Conservation (phyloP, 306 rosid species). For the Glycine tomentella region DNA sequence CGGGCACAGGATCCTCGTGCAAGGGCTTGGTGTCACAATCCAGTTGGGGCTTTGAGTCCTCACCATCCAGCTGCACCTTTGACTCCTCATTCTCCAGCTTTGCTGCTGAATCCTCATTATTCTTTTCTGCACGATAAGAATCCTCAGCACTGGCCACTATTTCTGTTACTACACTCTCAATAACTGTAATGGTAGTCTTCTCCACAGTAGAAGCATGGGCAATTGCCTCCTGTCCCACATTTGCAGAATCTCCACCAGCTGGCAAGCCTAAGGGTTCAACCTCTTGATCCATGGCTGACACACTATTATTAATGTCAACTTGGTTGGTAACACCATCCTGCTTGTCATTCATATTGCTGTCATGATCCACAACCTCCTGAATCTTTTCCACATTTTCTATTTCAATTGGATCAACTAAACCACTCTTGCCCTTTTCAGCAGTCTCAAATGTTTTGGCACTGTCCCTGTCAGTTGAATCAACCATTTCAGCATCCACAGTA, state of each 20-base stretch:
- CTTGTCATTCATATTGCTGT: constrained; percentile 42
- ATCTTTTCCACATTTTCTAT: constrained; percentile 33
- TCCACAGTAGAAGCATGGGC: constrained; percentile 49
- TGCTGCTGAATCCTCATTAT: constrained; percentile 50
- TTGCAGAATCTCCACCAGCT: constrained; percentile 48
- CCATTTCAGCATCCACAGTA: constrained; percentile 40
- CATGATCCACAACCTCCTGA: constrained; percentile 44
- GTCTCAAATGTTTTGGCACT: constrained; percentile 19
- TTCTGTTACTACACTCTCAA: constrained; percentile 58
- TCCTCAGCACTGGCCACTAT: constrained; percentile 50
- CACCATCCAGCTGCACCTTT: constrained; percentile 60
- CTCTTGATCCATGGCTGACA: constrained; percentile 47
- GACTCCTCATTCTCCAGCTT: constrained; percentile 56
- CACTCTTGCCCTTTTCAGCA: constrained; percentile 38
- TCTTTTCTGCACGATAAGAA: constrained; percentile 51
- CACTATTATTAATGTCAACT: constrained; percentile 50
- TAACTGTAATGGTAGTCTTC: constrained; percentile 49
- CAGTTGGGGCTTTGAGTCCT: constrained; percentile 55
- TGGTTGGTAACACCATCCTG: constrained; percentile 43
- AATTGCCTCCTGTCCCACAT: constrained; percentile 50
- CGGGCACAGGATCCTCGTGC: constrained; percentile 56
- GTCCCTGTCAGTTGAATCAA: constrained; percentile 15
- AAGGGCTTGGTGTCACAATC: constrained; percentile 67
- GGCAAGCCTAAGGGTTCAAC: constrained; percentile 51
- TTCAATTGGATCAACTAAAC: constrained; percentile 32